Evolutionary conservation across 2,329 filamentous ascomycete species (phyloP).

Genomic region (Cladorrhinum sp.): DNA sequence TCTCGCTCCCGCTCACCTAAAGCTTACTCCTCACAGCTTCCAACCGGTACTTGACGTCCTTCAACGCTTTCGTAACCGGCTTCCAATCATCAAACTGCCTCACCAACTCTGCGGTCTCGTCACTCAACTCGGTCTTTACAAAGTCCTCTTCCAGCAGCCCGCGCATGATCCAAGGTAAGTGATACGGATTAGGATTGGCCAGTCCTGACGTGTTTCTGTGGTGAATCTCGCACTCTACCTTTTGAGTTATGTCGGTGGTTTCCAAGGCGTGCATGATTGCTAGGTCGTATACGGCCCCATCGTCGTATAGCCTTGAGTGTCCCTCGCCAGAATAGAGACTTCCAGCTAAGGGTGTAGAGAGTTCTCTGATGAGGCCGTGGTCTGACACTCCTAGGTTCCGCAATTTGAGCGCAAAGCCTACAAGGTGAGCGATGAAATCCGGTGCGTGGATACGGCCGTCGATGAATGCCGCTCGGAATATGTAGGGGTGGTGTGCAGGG

Average conservation of each 20-base stretch:
- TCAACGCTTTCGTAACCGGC: slow-evolving; percentile 82
- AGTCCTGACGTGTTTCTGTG: slow-evolving; percentile 45
- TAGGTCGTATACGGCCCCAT: slow-evolving; percentile 78
- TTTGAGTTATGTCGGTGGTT: slow-evolving; percentile 55
- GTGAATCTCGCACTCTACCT: slow-evolving; percentile 48
- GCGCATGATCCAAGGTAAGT: slow-evolving; percentile 92
- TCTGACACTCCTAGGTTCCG: slow-evolving; percentile 91
- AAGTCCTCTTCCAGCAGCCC: slow-evolving; percentile 88
- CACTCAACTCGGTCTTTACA: slow-evolving; percentile 74
- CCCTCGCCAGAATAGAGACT: slow-evolving; percentile 90
- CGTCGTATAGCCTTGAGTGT: slow-evolving; percentile 90
- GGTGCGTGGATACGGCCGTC: slow-evolving; percentile 89
- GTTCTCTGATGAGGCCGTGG: slow-evolving; percentile 87
- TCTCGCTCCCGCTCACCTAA: too few relatives aligned
- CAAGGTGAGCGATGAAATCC: slow-evolving; percentile 88
- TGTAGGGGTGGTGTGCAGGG: slow-evolving; percentile 82
- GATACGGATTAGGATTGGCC: slow-evolving; percentile 73
- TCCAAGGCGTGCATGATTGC: slow-evolving; percentile 72
- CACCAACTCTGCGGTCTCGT: slow-evolving; percentile 77
- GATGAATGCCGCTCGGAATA: slow-evolving; percentile 93
- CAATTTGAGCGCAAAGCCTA: slow-evolving; percentile 89
- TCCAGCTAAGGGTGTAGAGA: slow-evolving; percentile 83
- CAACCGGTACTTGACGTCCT: slow-evolving; percentile 91
- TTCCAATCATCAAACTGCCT: slow-evolving; percentile 91
- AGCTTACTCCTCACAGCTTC: slow-evolving; percentile 87